Evolutionary conservation across 129 eudicot species (phyloP), one percentile per base, ranked within the genome.

Genomic region (Tanacetum coccineum): DNA sequence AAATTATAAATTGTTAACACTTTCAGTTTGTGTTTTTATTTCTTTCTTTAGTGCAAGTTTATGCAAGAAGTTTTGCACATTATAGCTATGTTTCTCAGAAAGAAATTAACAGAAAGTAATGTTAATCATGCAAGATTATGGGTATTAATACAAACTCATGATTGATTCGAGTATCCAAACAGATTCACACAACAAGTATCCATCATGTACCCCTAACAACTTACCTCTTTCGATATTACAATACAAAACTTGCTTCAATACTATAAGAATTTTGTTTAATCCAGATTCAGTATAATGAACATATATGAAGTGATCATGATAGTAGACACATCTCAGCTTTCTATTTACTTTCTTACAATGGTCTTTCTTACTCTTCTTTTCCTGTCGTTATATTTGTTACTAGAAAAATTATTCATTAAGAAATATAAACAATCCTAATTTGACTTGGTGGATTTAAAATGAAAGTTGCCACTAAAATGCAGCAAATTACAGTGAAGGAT

Each of bases 351-450:
- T 9, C 67, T 39, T 36, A 19, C 46, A 74, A 57, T 32, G 25
- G 42, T 62, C 57, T 49, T 59, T 69, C 44, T 59, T 26, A 3
- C 15, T 20, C 50, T 4, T 50, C 11, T 21, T 56, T 66, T 76
- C 53, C 18, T 19, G 44, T 67, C 61, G 20, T 59, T 51, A 56
- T 50, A 60, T 76, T 59, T 52, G 51, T 76, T 76, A 69, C 75
- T 44, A 61, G 70, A 76, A 51, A 59, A 61, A 70, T 17, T 65
- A 58, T 68, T 68, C 68, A 76, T 67, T 73, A 72, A 78, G 79
- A 50, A 74, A 59, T 67, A 72, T 59, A 49, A 72, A 78, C 70
- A 65, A 53, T 70, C 61, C 74, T 67, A 62, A 19, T 45, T 69
- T 68, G 64, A 60, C n/a, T 9, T 53, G 60, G 40, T 63, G 62